Evolutionary conservation across 179 eudicot genomes (phyloP).

Genomic region (Carnegiea gigantea): DNA sequence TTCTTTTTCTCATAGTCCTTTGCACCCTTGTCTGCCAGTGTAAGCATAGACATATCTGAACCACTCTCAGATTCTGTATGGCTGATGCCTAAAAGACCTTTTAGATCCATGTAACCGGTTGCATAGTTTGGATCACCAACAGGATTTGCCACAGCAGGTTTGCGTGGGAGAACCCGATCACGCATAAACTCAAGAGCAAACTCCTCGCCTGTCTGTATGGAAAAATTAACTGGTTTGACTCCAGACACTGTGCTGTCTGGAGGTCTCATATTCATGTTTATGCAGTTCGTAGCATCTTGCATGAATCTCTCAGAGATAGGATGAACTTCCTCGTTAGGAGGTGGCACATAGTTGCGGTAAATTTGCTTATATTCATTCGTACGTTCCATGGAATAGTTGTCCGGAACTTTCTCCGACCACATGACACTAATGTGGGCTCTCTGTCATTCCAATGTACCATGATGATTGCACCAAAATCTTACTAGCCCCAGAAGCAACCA

Average conservation of each 20-base stretch:
- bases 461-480: conserved; percentile 22
- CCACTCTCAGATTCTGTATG: conserved; percentile 59
- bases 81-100: conserved; percentile 54
- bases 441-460: conserved; percentile 17
- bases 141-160: conserved; percentile 47
- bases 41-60: conserved; percentile 56
- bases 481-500: conserved; percentile 8
- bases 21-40: conserved; percentile 44
- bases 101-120: conserved; percentile 53
- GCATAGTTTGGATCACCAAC: conserved; percentile 42
- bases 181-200: conserved; percentile 79
- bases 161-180: conserved; percentile 70
- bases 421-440: conserved; percentile 19
- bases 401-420: conserved; percentile 18
- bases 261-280: conserved; percentile 58
- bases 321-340: conserved; percentile 52
- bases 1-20: conserved; percentile 49
- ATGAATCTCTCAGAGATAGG: conserved; percentile 58
- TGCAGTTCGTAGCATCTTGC: conserved; percentile 60
- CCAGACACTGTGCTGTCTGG: conserved; percentile 46
- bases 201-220: conserved; percentile 99
- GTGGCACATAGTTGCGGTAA: conserved; percentile 37
- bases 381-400: conserved; percentile 50
- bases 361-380: conserved; percentile 42
- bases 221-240: conserved; percentile 78